These are phyloP conservation scores for Nevesoporus exiguus DNA, from an alignment of 768 basidiomycete genomes.

Conservation along the genomic window DNA sequence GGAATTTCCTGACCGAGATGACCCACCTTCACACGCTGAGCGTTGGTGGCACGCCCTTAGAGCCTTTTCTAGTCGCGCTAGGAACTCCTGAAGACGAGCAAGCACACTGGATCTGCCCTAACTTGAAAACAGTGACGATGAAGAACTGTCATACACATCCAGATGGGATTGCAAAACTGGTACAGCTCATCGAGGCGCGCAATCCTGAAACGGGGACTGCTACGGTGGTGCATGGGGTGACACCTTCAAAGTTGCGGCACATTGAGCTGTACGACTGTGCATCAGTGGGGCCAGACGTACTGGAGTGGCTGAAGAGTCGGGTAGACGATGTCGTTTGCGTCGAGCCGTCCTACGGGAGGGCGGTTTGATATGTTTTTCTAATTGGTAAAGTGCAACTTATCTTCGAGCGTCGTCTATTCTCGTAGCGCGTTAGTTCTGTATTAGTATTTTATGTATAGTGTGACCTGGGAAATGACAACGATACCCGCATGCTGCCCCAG, in stretches of 20 bases:
- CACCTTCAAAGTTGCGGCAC: conserved; percentile 49
- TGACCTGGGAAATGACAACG: background rate
- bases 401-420: background rate
- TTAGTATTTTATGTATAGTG: conserved; percentile 16
- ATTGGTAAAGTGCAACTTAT: background rate
- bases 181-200: conserved; percentile 67
- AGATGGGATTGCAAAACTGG: conserved; percentile 64
- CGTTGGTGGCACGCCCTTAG: conserved; percentile 63
- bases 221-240: conserved; percentile 41
- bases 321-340: conserved; percentile 61
- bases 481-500: background rate
- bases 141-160: conserved; percentile 61
- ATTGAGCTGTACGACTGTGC: conserved; percentile 69
- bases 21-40: conserved; percentile 54
- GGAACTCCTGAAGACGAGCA: conserved; percentile 59
- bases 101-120: conserved; percentile 61
- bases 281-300: conserved; percentile 62
- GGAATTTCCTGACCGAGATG: conserved; percentile 64
- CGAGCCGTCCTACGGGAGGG: conserved; percentile 52
- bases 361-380: conserved; percentile 11
- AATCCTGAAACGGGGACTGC: conserved; percentile 51
- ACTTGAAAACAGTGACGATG: conserved; percentile 56
- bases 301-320: conserved; percentile 61
- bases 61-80: conserved; percentile 57
- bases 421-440: conserved; percentile 19